Evolutionary conservation across 2,329 filamentous ascomycete genomes (phyloP).

Genomic region (Beauveria sp.): DNA sequence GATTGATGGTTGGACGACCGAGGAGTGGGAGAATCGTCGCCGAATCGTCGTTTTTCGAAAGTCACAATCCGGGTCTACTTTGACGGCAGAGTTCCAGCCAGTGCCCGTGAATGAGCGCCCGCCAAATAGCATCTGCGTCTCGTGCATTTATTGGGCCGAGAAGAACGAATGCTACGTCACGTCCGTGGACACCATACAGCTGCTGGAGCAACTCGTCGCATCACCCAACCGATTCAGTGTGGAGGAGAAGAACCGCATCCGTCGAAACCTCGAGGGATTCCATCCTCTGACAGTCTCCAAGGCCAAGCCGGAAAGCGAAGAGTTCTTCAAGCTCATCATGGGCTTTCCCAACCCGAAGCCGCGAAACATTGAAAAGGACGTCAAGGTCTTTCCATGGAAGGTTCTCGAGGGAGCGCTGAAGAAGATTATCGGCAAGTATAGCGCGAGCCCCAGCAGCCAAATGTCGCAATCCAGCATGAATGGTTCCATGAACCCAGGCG

Average conservation of each 20-base stretch:
- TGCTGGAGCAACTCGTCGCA: constrained; percentile 86
- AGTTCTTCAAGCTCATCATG: constrained; percentile 99
- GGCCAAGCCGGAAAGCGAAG: constrained; percentile 82
- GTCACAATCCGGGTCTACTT: constrained; percentile 71
- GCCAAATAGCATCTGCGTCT: constrained; percentile 84
- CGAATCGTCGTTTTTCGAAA: constrained; percentile 85
- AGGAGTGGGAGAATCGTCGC: constrained; percentile 72
- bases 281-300: constrained; percentile 90
- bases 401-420: constrained; percentile 79
- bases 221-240: constrained; percentile 74
- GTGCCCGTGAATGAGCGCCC: constrained; percentile 72
- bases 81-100: constrained; percentile 71
- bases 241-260: constrained; percentile 97
- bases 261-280: constrained; percentile 91
- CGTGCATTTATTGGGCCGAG: constrained; percentile 95
- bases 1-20: constrained; percentile 72
- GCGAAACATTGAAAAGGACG: constrained; percentile 96
- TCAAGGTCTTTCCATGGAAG: constrained; percentile 98
- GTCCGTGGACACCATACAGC: constrained; percentile 90
- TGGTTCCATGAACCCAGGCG: constrained; percentile 27
- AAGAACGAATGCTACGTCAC: constrained; percentile 88
- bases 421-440: constrained; percentile 98
- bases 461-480: constrained; percentile 33
- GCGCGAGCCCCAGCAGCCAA: constrained; percentile 38
- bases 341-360: constrained; percentile 91